Evolutionary conservation across 2,329 filamentous ascomycete genomes (phyloP).

Genomic region (Amesomyces nigricolor): DNA sequence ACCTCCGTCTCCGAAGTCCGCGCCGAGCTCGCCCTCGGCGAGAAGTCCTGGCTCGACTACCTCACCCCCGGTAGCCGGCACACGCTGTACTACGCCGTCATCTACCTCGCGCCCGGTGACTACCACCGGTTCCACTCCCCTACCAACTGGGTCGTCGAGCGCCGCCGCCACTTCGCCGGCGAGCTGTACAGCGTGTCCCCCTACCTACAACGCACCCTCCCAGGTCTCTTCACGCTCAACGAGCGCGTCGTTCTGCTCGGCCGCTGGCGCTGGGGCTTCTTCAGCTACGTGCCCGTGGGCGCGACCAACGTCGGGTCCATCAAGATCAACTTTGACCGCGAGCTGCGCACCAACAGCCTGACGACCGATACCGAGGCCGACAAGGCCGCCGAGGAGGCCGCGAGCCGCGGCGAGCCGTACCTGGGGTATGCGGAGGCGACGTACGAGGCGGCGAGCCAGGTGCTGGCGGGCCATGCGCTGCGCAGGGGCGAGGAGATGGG

Average conservation of each 20-base stretch:
- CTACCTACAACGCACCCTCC: conserved; percentile 86
- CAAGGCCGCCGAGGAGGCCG: conserved; percentile 73
- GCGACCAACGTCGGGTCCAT: conserved; percentile 97
- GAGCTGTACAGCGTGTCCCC: conserved; percentile 94
- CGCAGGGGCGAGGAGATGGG: conserved; percentile 94
- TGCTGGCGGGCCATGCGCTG: conserved; percentile 78
- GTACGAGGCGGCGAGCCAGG: conserved; percentile 69
- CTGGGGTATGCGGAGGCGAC: conserved; percentile 90
- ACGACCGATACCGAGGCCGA: conserved; percentile 91
- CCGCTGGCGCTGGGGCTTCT: conserved; percentile 95
- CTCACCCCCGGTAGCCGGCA: conserved; percentile 58
- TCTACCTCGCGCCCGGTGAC: conserved; percentile 94
- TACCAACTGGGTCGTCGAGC: conserved; percentile 89
- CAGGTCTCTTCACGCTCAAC: conserved; percentile 92
- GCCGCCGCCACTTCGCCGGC: conserved; percentile 92
- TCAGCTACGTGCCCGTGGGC: conserved; percentile 90
- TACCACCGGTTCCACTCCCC: conserved; percentile 98
- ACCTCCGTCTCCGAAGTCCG: conserved; percentile 77
- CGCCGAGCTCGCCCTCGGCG: conserved; percentile 72
- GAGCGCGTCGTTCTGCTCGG: conserved; percentile 91
- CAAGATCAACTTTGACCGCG: conserved; percentile 92
- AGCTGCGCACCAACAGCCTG: conserved; percentile 87
- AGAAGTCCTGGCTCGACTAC: conserved; percentile 65
- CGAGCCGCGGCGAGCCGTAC: conserved; percentile 70
- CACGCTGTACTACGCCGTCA: conserved; percentile 84